Evolutionary conservation across 768 basidiomycete species (phyloP).

Genomic region (Xerocomellus chrysenteron): DNA sequence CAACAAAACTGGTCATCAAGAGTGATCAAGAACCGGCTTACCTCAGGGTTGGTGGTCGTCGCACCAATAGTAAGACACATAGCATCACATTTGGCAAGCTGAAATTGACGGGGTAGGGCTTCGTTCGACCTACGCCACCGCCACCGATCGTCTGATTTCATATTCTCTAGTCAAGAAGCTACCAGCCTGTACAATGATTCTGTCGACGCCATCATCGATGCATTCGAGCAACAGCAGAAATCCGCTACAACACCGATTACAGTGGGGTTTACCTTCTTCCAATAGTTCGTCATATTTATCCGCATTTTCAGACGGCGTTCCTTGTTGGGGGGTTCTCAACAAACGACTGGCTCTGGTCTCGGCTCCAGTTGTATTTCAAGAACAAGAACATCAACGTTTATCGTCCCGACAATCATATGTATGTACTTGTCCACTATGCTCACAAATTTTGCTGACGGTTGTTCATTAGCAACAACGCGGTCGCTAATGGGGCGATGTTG

Average conservation of each 20-base stretch:
- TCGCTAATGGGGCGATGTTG: slow-evolving; percentile 2
- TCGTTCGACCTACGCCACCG: not conserved
- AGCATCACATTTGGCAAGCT: too few relatives aligned
- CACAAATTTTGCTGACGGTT: not conserved
- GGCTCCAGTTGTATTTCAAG: slow-evolving; percentile 12
- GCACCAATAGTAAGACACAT: too few relatives aligned
- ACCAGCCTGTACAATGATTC: slow-evolving; percentile 9
- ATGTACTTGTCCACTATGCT: not conserved
- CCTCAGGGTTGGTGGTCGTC: too few relatives aligned
- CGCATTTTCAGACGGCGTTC: not conserved
- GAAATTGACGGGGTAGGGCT: not conserved
- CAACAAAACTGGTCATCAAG: slow-evolving; percentile 2
- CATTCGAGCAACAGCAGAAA: slow-evolving; percentile 14
- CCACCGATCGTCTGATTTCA: not conserved
- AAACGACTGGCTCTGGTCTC: not conserved
- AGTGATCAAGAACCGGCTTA: not conserved
- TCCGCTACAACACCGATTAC: not conserved
- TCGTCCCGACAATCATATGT: slow-evolving; percentile 10
- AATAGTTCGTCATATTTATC: not conserved
- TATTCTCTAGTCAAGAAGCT: slow-evolving; percentile 3
- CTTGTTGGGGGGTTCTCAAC: too few relatives aligned
- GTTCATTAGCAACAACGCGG: slow-evolving; percentile 6
- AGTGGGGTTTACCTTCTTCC: not conserved
- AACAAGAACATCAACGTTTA: not conserved
- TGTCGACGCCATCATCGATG: slow-evolving; percentile 2